phyloP scores from a whole-genome alignment of 805 yeast genomes.

The Sugiyamaella floridensis region DNA sequence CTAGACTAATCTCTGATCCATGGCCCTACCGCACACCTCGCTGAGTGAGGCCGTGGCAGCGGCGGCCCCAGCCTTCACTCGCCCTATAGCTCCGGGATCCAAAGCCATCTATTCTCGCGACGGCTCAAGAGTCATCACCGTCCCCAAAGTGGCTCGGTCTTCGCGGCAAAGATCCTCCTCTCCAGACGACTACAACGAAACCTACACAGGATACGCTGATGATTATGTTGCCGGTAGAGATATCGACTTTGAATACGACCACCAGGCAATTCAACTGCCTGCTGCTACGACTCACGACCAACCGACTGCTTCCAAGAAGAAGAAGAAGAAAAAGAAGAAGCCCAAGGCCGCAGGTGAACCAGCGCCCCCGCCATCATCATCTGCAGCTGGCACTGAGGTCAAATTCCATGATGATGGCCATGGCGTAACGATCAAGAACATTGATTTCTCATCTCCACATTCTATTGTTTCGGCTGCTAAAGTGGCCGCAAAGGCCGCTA shows the following conservation, averaged over 20 bases:
- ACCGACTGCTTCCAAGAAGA: conserved; percentile 15
- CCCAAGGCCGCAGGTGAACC: conserved; percentile 19
- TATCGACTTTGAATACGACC: conserved; percentile 30
- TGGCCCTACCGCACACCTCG: not conserved
- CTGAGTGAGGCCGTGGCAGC: conserved; percentile 13
- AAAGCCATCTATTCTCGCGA: conserved; percentile 21
- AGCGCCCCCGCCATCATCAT: conserved; percentile 21
- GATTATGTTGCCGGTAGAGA: conserved; percentile 26
- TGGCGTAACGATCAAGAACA: conserved; percentile 62
- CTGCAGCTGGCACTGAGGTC: conserved; percentile 45
- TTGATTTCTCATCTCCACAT: conserved; percentile 27
- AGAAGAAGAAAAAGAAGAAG: conserved; percentile 33
- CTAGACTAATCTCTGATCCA: not conserved
- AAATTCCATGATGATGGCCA: conserved; percentile 54
- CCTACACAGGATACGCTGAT: not conserved
- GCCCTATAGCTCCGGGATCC: conserved; percentile 19
- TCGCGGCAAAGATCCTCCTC: not conserved
- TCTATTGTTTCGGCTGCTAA: conserved; percentile 23
- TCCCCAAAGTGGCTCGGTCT: conserved; percentile 8
- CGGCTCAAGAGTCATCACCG: conserved; percentile 20
- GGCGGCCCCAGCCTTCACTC: conserved; percentile 19
- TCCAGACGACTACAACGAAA: conserved; percentile 10
- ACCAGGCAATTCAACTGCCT: not conserved
- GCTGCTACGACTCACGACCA: conserved; percentile 5
- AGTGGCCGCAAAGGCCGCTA: conserved; percentile 12